phyloP scores from a whole-genome alignment of 2,329 filamentous ascomycete species.

The Colletotrichum tropicicola region DNA sequence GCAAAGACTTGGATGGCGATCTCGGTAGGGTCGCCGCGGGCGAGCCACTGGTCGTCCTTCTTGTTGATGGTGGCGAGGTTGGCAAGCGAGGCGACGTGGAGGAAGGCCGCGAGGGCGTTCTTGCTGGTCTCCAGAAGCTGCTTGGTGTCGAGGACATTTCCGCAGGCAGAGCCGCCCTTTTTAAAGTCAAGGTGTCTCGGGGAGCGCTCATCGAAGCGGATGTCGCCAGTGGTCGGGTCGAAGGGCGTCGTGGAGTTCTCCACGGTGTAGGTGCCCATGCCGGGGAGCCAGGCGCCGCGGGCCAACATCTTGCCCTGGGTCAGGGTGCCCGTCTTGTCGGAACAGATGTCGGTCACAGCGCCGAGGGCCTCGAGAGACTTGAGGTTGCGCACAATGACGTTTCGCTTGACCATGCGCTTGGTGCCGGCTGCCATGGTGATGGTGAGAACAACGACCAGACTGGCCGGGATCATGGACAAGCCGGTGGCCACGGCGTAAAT shows the following conservation, averaged over 20 bases:
- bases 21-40: slow-evolving; percentile 69
- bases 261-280: slow-evolving; percentile 31
- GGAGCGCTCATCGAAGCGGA: slow-evolving; percentile 41
- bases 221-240: slow-evolving; percentile 55
- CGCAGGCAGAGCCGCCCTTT: slow-evolving; percentile 17
- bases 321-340: slow-evolving; percentile 36
- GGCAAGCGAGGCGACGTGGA: slow-evolving; percentile 65
- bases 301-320: slow-evolving; percentile 31
- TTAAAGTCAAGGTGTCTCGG: slow-evolving; percentile 12
- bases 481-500: slow-evolving; percentile 70
- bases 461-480: slow-evolving; percentile 69
- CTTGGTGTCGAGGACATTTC: slow-evolving; percentile 32
- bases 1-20: slow-evolving; percentile 75
- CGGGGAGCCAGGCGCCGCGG: slow-evolving; percentile 21
- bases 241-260: slow-evolving; percentile 53
- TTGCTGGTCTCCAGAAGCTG: slow-evolving; percentile 37
- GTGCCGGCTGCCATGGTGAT: slow-evolving; percentile 73
- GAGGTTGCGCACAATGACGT: slow-evolving; percentile 67
- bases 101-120: slow-evolving; percentile 52
- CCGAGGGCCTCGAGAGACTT: slow-evolving; percentile 50
- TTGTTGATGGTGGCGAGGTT: slow-evolving; percentile 67
- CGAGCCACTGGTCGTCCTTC: slow-evolving; percentile 56
- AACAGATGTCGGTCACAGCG: slow-evolving; percentile 53
- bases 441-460: slow-evolving; percentile 71
- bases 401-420: slow-evolving; percentile 50